These are phyloP conservation scores for Kodamaea alishanica DNA, from an alignment of 1,139 yeast genomes.

Conservation along the genomic window DNA sequence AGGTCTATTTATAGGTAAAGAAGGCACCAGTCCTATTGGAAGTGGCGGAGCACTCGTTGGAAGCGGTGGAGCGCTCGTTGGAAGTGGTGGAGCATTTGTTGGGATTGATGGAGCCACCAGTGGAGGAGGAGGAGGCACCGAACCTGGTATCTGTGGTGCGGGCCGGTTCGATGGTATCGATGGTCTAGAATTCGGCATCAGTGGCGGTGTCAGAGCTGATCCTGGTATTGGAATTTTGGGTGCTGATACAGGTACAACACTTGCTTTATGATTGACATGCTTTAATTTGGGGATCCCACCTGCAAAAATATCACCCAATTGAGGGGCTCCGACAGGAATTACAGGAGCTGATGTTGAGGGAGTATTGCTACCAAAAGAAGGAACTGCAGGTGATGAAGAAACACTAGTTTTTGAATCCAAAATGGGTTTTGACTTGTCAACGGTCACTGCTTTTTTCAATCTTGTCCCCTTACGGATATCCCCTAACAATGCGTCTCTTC, in stretches of 20 bases:
- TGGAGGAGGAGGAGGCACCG: slow-evolving; percentile 7
- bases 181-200: slow-evolving; percentile 19
- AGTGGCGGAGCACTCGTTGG: slow-evolving; percentile 16
- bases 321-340: slow-evolving; percentile 41
- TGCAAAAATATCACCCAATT: slow-evolving; percentile 75
- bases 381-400: slow-evolving; percentile 10
- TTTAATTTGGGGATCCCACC: slow-evolving; percentile 82
- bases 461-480: slow-evolving; percentile 79
- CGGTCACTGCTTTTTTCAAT: slow-evolving; percentile 66
- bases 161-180: slow-evolving; percentile 28
- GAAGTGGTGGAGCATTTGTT: slow-evolving; percentile 13
- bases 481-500: slow-evolving; percentile 77
- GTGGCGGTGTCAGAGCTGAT: slow-evolving; percentile 10
- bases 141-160: slow-evolving; percentile 16
- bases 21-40: slow-evolving; percentile 19
- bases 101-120: slow-evolving; percentile 17
- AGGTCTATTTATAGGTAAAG: slow-evolving; percentile 20
- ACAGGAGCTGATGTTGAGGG: slow-evolving; percentile 17
- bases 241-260: slow-evolving; percentile 39
- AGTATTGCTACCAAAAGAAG: slow-evolving; percentile 9
- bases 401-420: slow-evolving; percentile 28
- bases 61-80: slow-evolving; percentile 12
- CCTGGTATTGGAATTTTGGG: slow-evolving; percentile 28
- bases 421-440: slow-evolving; percentile 45
- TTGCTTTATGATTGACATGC: slow-evolving; percentile 49